Base-by-base conservation (phyloP, 2,329 filamentous ascomycete genomes). In the Hypoxylon sp. region DNA sequence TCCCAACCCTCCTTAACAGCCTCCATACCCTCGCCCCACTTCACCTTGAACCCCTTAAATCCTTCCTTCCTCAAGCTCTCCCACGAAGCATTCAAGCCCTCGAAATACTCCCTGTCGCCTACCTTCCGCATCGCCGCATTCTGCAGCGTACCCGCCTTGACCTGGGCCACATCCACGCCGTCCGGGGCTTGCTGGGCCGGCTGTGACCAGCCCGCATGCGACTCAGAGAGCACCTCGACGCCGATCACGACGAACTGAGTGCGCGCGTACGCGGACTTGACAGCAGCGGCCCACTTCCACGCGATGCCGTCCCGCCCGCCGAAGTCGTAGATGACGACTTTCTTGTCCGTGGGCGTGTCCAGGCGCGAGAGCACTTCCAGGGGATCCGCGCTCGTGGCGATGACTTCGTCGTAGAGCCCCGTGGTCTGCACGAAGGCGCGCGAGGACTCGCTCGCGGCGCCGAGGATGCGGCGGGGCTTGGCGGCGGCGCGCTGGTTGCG, bases 11-110 rank as follows among this genome's bases (percentile, higher is more conserved):
- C 59, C 13, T 62, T 43, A 2, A 75, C 73, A 23, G 64, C 72
- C 56, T 70, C 67, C 75, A 78, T 76, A 11, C 75, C 73, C 65
- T 74, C 66, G 5, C 74, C 75, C 75, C 75, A 77, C 1, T 28
- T 56, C 1, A 75, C 38, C 30, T 45, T 55, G 4, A 78, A 61
- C 21, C 75, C 75, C 51, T 55, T 55, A 2, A 77, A 56, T 4
- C 73, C 74, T 1, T 52, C 52, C 45, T 50, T 30, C 9, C 68
- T 57, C 25, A 76, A 58, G 28, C 19, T 41, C 23, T 64, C 68
- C 72, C 73, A 76, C 48, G 74, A 70, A 46, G 7, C 21, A 1
- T 56, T 59, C 23, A 70, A 34, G 11, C 61, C 71, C 23, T 60
- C 66, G 45, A 68, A 74, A 50, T 74, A 77, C 63, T 41, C 43